phyloP scores from a whole-genome alignment of 129 eudicot species.

The Flaveria brownii region DNA sequence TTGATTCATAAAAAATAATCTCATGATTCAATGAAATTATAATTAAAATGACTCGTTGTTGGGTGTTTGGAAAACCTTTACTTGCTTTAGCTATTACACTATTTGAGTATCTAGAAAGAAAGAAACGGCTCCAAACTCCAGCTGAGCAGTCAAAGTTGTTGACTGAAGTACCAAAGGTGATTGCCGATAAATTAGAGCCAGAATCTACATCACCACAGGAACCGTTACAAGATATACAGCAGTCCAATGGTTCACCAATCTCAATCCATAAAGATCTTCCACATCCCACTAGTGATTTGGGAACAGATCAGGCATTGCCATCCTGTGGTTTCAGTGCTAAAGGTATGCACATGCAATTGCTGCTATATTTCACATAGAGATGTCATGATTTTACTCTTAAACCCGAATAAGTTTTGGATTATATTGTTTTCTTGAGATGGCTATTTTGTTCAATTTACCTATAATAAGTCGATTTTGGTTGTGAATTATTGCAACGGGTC shows the following conservation, averaged over 20 bases:
- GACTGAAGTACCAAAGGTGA: constrained; percentile 69
- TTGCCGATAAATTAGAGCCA: constrained; percentile 61
- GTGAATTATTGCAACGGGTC: not conserved
- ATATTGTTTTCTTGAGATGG: not conserved
- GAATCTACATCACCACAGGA: constrained; percentile 37
- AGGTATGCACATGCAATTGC: constrained; percentile 38
- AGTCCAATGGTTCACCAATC: constrained; percentile 29
- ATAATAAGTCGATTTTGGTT: not conserved
- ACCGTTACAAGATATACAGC: constrained; percentile 15
- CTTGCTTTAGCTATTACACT: constrained; percentile 45
- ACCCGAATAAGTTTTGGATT: not conserved
- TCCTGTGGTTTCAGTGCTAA: constrained; percentile 33
- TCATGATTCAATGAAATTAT: not conserved
- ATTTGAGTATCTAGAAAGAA: constrained; percentile 55
- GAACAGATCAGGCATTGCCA: constrained; percentile 23
- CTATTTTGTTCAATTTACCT: not conserved
- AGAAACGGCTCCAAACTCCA: constrained; percentile 58
- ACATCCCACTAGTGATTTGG: constrained; percentile 27
- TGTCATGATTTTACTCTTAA: not conserved
- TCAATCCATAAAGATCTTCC: constrained; percentile 31
- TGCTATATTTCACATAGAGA: not conserved
- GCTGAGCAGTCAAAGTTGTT: constrained; percentile 60
- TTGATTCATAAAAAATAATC: constrained; percentile 12
- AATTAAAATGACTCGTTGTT: not conserved
- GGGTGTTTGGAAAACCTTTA: constrained; percentile 41